phyloP scores from a whole-genome alignment of 75 land plant genomes.

The Cunninghamia lanceolata region DNA sequence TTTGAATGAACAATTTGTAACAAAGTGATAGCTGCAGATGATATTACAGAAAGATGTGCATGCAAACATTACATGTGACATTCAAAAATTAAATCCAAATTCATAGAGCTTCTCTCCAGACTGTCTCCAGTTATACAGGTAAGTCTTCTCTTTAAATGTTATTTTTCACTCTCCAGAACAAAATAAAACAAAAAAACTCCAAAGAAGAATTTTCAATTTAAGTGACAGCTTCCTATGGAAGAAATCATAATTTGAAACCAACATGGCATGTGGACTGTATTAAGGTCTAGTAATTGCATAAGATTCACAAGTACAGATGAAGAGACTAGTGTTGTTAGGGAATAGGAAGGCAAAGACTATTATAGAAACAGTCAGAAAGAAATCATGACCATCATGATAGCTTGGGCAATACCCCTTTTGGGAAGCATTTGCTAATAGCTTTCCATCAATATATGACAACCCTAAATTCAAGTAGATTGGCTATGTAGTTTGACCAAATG shows the following conservation, averaged over 20 bases:
- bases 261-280: neutral
- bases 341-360: neutral
- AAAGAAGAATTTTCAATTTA: neutral
- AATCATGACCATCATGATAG: neutral
- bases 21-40: neutral
- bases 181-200: neutral
- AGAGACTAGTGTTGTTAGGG: neutral
- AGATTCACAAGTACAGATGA: neutral
- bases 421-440: neutral
- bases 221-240: neutral
- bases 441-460: no score
- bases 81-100: neutral
- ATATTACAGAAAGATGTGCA: neutral
- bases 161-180: conserved; percentile 1
- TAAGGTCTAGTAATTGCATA: neutral
- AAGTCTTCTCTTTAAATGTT: neutral
- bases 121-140: neutral
- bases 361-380: neutral
- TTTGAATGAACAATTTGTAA: neutral
- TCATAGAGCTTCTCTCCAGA: neutral
- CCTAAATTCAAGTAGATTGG: no score
- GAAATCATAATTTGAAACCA: neutral
- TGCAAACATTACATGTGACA: neutral
- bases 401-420: neutral
- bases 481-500: no score